phyloP scores from a whole-genome alignment of 2,329 filamentous ascomycete genomes.

The Aspergillus terreus region DNA sequence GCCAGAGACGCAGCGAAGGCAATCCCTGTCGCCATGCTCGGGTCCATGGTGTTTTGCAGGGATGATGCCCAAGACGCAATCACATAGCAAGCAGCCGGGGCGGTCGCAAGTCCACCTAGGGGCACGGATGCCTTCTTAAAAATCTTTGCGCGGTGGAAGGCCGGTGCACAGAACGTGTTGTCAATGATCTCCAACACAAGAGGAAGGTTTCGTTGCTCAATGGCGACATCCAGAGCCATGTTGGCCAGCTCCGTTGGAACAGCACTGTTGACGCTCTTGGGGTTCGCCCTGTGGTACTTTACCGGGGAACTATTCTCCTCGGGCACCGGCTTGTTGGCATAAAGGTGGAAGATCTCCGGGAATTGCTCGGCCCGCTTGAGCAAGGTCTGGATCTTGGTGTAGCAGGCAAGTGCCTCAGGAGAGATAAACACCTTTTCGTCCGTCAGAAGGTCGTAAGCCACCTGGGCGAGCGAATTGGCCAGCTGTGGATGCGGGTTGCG shows the following conservation, averaged over 20 bases:
- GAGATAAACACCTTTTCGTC: conserved; percentile 79
- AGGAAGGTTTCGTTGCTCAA: conserved; percentile 72
- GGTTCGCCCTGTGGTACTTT: conserved; percentile 60
- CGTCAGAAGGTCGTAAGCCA: conserved; percentile 66
- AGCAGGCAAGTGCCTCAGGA: conserved; percentile 65
- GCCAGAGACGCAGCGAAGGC: conserved; percentile 77
- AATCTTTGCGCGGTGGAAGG: conserved; percentile 42
- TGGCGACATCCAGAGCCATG: conserved; percentile 72
- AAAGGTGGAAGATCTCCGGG: conserved; percentile 75
- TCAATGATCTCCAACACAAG: conserved; percentile 76
- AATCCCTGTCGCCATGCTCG: conserved; percentile 68
- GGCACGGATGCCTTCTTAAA: conserved; percentile 40
- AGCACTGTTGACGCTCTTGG: conserved; percentile 66
- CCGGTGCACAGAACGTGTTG: conserved; percentile 47
- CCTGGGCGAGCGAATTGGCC: conserved; percentile 46
- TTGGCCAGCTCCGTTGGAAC: conserved; percentile 69
- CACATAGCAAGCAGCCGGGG: conserved; percentile 53
- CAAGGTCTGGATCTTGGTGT: conserved; percentile 71
- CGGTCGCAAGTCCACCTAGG: conserved; percentile 35
- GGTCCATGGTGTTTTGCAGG: conserved; percentile 73
- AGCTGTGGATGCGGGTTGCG: conserved; percentile 32
- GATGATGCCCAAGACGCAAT: conserved; percentile 64
- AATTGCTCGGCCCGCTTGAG: conserved; percentile 72
- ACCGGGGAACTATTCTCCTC: conserved; percentile 57
- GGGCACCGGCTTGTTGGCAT: conserved; percentile 76